A percentile compares a stretch with the other conserved stretches of the same genome.
Evolutionary conservation across 805 yeast species (phyloP).

Genomic region (Kluyveromyces wickerhamii): DNA sequence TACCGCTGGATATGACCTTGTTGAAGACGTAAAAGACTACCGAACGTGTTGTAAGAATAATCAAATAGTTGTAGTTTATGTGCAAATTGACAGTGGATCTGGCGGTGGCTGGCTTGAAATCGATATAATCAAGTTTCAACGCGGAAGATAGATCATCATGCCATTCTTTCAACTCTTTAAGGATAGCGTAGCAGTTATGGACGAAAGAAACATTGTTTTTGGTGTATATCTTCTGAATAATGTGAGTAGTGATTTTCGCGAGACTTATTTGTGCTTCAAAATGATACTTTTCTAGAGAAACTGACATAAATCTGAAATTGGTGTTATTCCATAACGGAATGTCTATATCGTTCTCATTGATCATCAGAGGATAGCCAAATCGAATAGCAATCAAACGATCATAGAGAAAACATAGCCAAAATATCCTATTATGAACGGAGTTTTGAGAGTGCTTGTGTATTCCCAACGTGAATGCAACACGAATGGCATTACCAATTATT

Average conservation of each 20-base stretch:
- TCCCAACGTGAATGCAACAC: conserved; percentile 12
- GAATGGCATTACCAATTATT: conserved; percentile 14
- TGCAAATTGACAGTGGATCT: conserved; percentile 17
- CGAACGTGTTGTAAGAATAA: conserved; percentile 16
- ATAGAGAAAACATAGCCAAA: conserved; percentile 18
- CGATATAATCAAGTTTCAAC: conserved; percentile 11
- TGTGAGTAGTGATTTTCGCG: conserved; percentile 14
- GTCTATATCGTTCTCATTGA: conserved; percentile 14
- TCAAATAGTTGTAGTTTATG: conserved; percentile 16
- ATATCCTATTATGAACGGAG: conserved; percentile 11
- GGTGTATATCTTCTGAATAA: conserved; percentile 15
- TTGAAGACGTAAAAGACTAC: conserved; percentile 17
- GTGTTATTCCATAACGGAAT: conserved; percentile 10
- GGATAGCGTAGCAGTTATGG: conserved; percentile 14
- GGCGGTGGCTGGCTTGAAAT: conserved; percentile 8
- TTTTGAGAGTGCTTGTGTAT: conserved; percentile 10
- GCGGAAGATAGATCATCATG: conserved; percentile 11
- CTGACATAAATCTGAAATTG: conserved; percentile 1
- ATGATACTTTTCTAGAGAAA: conserved; percentile 11
- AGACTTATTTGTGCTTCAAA: conserved; percentile 15
- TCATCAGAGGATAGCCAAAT: conserved; percentile 15
- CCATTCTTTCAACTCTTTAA: conserved; percentile 13
- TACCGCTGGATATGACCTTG: conserved; percentile 8
- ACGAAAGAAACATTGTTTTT: conserved; percentile 12
- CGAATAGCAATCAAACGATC: conserved; percentile 16